Percentiles rank a stretch among this genome's conserved stretches.
Evolutionary conservation across 1,284 basidiomycete genomes (phyloP).

Genomic region (Ganoderma lingzhi): DNA sequence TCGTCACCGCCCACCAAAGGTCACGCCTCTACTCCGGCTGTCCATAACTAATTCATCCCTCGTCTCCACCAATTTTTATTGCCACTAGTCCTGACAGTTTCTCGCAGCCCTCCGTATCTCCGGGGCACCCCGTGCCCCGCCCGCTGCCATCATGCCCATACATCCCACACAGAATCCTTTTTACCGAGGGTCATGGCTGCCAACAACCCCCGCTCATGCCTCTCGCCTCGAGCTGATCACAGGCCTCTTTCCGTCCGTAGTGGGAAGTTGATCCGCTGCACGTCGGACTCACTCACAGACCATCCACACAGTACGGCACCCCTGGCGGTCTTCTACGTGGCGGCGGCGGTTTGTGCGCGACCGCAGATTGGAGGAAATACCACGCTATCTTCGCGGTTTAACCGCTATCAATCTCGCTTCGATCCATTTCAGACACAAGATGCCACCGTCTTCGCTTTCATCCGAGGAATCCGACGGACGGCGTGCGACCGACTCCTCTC

Average conservation of each 20-base stretch:
- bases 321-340: conserved; percentile 1
- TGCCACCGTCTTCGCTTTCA: conserved; percentile 6
- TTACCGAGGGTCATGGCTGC: not conserved
- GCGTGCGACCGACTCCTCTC: conserved; percentile 10
- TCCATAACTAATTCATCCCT: conserved; percentile 12
- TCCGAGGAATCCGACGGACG: conserved; percentile 5
- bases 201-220: not conserved
- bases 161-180: not conserved
- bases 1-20: conserved; percentile 30
- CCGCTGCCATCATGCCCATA: conserved; percentile 2
- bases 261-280: conserved; percentile 28
- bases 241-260: conserved; percentile 10
- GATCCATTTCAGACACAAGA: not conserved
- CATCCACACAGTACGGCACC: conserved; percentile 22
- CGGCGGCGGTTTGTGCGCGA: not conserved
- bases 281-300: conserved; percentile 24
- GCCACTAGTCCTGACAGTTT: conserved; percentile 22
- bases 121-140: conserved; percentile 1
- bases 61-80: conserved; percentile 16
- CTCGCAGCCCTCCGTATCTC: conserved; percentile 12
- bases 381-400: conserved; percentile 8
- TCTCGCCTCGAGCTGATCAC: conserved; percentile 16
- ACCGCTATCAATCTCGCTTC: not conserved
- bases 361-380: conserved; percentile 3
- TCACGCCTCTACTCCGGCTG: conserved; percentile 29